Conservation (phyloP, 129 eudicot species). For the Helianthus tuberosus region DNA sequence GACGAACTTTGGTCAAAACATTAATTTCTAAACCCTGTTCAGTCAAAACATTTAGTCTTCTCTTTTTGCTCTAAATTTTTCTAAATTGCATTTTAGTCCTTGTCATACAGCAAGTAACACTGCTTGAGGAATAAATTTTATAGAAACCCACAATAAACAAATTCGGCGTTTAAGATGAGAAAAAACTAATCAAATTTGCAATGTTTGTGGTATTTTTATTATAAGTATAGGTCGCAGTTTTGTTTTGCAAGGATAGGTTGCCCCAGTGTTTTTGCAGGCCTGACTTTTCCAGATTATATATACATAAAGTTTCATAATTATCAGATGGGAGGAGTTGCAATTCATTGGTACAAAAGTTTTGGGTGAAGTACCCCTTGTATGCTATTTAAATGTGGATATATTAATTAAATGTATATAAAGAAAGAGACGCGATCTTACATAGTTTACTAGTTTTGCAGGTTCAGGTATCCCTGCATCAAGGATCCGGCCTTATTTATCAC, state of each 20-base stretch:
- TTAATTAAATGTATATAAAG: background rate
- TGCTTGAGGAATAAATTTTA: background rate
- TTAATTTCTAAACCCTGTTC: background rate
- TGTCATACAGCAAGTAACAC: background rate
- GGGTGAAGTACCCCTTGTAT: slow-evolving; percentile 1
- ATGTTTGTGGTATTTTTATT: background rate
- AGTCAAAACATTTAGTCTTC: background rate
- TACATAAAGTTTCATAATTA: background rate
- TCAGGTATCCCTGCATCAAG: slow-evolving; percentile 65
- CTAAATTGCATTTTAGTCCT: background rate
- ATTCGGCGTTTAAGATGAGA: background rate
- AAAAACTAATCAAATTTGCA: background rate
- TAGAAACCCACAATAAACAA: slow-evolving; percentile 2
- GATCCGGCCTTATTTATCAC: slow-evolving; percentile 43
- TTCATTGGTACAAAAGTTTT: background rate
- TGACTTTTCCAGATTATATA: slow-evolving; percentile 2
- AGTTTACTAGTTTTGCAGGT: slow-evolving; percentile 80
- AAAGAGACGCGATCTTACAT: slow-evolving; percentile 49
- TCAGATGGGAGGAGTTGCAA: slow-evolving; percentile 14
- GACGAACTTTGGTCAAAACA: background rate
- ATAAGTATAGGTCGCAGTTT: background rate
- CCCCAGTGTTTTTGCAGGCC: slow-evolving; percentile 23
- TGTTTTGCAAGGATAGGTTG: slow-evolving; percentile 18
- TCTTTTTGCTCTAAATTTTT: background rate
- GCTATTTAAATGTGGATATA: slow-evolving; percentile 6